Base-by-base conservation (phyloP, 768 basidiomycete genomes). In the Chalciporus pseudorubinellus region DNA sequence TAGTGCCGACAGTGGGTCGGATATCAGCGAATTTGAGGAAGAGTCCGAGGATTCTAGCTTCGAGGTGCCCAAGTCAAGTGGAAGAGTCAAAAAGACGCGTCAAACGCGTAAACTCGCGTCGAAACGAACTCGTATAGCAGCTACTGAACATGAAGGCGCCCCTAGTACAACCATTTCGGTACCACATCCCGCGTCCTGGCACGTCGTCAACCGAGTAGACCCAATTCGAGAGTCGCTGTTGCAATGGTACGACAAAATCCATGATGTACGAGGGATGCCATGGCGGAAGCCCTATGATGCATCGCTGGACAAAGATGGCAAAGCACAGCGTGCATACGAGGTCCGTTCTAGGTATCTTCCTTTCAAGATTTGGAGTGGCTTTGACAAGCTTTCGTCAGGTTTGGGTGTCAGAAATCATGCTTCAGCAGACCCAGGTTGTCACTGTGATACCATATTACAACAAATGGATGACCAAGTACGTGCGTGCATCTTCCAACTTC, bases 381-480 rank as follows among this genome's bases (percentile, higher is more conserved):
- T 31, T 31, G 29, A 31, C 29, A 31, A 12, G 29, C 29, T 31
- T 31, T 4, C 8, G 4, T 31, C 40, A 89, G 89, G 88, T 92
- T 21, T 92, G 90, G 89, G 77, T 93, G 20, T 90, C 86, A 13
- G 92, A 98, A 71, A 85, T 97, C 51, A 97, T 97, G 95, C 77
- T 95, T 2, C 95, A 98, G 68, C 95, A 98, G 70, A 98, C 95
- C 0, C 93, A 95, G 67, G 94, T 97, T 29, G 78, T 71, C 5
- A 93, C 92, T 1, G 93, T 95, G n/a, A 92, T 95, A 59, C 89
- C 89, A 1, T 98, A 97, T 70, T 98, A 91, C 68, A 84, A 81
- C 46, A 78, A 79, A 20, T 98, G 93, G 93, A 90, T 95, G 78
- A 73, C 75, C 58, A 85, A 76, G 89, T 90, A 55, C 52, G 80